A percentile compares a stretch with the other conserved stretches of the same genome.
These are phyloP conservation scores for Peterozyma toletana DNA, from an alignment of 805 yeast genomes.

Conservation along the genomic window DNA sequence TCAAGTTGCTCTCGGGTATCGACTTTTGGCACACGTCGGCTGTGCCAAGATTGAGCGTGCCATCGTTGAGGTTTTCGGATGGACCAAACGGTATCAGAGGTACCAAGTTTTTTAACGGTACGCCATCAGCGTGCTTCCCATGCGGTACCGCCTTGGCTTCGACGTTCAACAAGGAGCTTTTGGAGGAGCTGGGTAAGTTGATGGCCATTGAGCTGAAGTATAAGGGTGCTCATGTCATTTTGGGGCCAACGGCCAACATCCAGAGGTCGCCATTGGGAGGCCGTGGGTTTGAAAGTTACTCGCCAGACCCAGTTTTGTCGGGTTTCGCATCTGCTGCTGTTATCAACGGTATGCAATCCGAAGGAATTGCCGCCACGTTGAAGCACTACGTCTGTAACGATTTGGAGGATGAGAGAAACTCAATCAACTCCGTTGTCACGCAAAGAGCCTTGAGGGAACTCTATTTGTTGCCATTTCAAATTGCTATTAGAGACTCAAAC, in stretches of 20 bases:
- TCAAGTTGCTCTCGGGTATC: slow-evolving; percentile 23
- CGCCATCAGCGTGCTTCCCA: slow-evolving; percentile 53
- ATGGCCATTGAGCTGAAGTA: slow-evolving; percentile 49
- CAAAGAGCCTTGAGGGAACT: slow-evolving; percentile 38
- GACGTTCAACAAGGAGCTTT: slow-evolving; percentile 44
- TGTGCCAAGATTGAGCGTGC: slow-evolving; percentile 30
- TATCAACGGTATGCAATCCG: slow-evolving; percentile 30
- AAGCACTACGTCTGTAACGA: slow-evolving; percentile 38
- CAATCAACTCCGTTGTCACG: slow-evolving; percentile 28
- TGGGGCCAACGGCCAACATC: slow-evolving; percentile 35
- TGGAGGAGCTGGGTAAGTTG: slow-evolving; percentile 40
- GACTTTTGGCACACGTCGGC: slow-evolving; percentile 33
- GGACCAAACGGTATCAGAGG: slow-evolving; percentile 66
- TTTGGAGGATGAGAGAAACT: slow-evolving; percentile 29
- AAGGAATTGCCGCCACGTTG: slow-evolving; percentile 30
- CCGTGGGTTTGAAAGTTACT: slow-evolving; percentile 53
- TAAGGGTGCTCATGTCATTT: slow-evolving; percentile 43
- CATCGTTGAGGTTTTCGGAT: slow-evolving; percentile 41
- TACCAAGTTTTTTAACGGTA: slow-evolving; percentile 41
- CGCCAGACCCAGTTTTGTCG: slow-evolving; percentile 51
- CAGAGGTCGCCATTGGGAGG: slow-evolving; percentile 38
- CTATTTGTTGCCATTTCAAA: slow-evolving; percentile 35
- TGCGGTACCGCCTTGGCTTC: slow-evolving; percentile 56
- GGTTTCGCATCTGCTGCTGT: slow-evolving; percentile 29
- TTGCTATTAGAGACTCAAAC: slow-evolving; percentile 29